phyloP scores from a whole-genome alignment of 2,329 filamentous ascomycete genomes.

The Fusarium longipes region DNA sequence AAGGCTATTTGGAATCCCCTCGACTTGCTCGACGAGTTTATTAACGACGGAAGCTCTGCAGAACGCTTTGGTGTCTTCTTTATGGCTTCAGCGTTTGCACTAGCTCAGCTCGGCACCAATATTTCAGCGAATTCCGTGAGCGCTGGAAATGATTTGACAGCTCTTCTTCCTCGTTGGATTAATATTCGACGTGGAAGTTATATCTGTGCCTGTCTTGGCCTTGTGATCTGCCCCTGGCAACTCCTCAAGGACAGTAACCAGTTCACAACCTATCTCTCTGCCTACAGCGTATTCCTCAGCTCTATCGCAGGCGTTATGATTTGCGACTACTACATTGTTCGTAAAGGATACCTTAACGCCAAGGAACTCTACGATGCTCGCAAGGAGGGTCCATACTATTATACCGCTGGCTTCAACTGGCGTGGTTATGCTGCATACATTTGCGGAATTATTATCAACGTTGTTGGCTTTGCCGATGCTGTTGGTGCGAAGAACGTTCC shows the following conservation, averaged over 20 bases:
- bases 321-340: conserved; percentile 87
- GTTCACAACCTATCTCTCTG: conserved; percentile 91
- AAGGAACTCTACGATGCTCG: conserved; percentile 82
- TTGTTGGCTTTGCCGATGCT: conserved; percentile 89
- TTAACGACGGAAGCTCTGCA: conserved; percentile 73
- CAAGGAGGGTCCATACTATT: conserved; percentile 77
- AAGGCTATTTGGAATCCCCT: conserved; percentile 80
- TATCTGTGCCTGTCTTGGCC: conserved; percentile 80
- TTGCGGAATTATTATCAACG: conserved; percentile 85
- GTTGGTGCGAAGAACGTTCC: conserved; percentile 76
- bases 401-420: conserved; percentile 79
- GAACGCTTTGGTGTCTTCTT: conserved; percentile 82
- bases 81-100: conserved; percentile 75
- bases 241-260: conserved; percentile 79
- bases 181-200: conserved; percentile 90
- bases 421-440: conserved; percentile 86
- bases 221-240: conserved; percentile 90
- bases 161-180: conserved; percentile 80
- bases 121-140: conserved; percentile 89
- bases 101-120: conserved; percentile 87
- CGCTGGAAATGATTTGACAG: conserved; percentile 84
- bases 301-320: conserved; percentile 93
- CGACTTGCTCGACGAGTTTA: conserved; percentile 72
- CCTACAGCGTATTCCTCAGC: conserved; percentile 94
- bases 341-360: conserved; percentile 82